Conservation (phyloP, 129 eudicot species). For the Centaurea solstitialis region DNA sequence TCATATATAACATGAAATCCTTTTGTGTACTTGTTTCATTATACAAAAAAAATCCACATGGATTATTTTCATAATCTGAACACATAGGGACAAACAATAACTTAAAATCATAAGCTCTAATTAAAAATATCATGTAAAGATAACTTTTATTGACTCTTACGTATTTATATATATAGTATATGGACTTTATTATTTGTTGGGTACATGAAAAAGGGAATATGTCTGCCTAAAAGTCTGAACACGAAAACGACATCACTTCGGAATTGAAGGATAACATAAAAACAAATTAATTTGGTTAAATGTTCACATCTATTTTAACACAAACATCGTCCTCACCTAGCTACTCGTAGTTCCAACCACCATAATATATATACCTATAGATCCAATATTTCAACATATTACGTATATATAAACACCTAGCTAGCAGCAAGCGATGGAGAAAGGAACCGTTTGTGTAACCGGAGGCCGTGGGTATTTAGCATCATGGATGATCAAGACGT, state of each 20-base stretch:
- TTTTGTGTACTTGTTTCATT: no score
- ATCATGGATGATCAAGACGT: conserved; percentile 34
- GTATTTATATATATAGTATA: no score
- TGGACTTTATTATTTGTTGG: neutral
- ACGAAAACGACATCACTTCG: neutral
- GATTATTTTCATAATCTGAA: no score
- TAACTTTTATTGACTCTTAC: no score
- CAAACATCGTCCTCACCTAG: neutral
- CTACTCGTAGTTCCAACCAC: neutral
- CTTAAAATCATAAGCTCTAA: no score
- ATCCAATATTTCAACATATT: no score
- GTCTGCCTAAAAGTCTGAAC: neutral
- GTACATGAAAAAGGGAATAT: neutral
- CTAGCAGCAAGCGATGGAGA: conserved; percentile 7
- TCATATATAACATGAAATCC: no score
- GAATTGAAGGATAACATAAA: neutral
- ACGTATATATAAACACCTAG: neutral
- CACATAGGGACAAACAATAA: no score
- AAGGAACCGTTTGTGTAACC: conserved; percentile 37
- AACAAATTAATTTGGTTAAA: neutral
- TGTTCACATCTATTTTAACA: neutral
- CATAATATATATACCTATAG: no score
- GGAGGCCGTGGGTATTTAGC: conserved; percentile 41
- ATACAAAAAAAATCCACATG: no score
- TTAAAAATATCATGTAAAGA: no score